These are phyloP conservation scores for Volvox carteri DNA, from an alignment of 163 green algal genomes.

Conservation along the genomic window DNA sequence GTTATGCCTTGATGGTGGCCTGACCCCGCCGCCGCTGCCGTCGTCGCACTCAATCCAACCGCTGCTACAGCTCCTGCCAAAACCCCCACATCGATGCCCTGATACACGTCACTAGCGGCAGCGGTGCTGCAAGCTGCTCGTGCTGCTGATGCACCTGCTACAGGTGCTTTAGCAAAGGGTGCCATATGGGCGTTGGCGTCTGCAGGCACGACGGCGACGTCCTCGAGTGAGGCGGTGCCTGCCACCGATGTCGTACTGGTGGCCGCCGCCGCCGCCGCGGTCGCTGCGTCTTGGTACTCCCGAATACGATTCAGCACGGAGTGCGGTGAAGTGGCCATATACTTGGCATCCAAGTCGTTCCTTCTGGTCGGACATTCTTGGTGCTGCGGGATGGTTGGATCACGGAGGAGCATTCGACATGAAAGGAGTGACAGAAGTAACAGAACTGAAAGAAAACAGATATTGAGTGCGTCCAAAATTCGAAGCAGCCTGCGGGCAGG, in stretches of 20 bases:
- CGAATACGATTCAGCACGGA: constrained; percentile 7
- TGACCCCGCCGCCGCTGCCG: too few relatives aligned
- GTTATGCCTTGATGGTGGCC: too few relatives aligned
- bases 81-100: too few relatives aligned
- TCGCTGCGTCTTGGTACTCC: constrained; percentile 9
- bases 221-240: background rate
- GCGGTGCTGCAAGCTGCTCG: background rate
- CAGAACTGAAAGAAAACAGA: too few relatives aligned
- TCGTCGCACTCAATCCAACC: too few relatives aligned
- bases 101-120: background rate
- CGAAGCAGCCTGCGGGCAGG: too few relatives aligned
- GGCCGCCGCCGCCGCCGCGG: background rate
- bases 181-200: background rate
- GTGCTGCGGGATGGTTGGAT: background rate
- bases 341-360: background rate
- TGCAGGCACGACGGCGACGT: background rate
- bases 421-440: too few relatives aligned
- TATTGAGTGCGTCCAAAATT: too few relatives aligned
- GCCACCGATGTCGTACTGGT: background rate
- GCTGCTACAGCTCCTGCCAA: too few relatives aligned
- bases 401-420: too few relatives aligned
- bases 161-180: background rate
- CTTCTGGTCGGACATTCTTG: background rate
- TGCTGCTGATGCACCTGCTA: background rate
- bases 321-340: background rate